Percentiles rank a stretch among this genome's conserved stretches.
Conservation (phyloP, 768 basidiomycete species). For the Galerina sulciceps region DNA sequence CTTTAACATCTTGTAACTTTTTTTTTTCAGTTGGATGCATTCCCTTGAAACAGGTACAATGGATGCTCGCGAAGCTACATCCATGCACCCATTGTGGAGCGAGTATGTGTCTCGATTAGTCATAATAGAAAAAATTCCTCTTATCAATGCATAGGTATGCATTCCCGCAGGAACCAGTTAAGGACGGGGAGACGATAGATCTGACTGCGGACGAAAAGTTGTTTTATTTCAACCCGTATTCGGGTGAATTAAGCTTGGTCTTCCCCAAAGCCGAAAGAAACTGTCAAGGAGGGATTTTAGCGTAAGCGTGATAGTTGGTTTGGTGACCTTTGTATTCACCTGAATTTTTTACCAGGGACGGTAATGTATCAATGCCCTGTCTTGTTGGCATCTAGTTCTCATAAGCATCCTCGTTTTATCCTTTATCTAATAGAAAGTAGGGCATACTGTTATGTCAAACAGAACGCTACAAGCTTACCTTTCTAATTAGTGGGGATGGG, state of each 20-base stretch:
- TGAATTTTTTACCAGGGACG: constrained; percentile 35
- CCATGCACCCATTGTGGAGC: constrained; percentile 95
- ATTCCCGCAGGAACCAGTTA: constrained; percentile 64
- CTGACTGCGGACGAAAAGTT: constrained; percentile 77
- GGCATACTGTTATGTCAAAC: constrained; percentile 14
- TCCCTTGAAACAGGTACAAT: constrained; percentile 78
- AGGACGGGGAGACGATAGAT: constrained; percentile 65
- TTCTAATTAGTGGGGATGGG: constrained; percentile 84
- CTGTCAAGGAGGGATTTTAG: constrained; percentile 87
- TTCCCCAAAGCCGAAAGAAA: constrained; percentile 83
- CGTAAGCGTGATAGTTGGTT: constrained; percentile 50
- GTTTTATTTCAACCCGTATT: constrained; percentile 92
- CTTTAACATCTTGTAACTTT: neutral
- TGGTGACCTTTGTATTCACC: neutral
- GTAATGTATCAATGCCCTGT: constrained; percentile 30
- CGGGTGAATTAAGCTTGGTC: constrained; percentile 83
- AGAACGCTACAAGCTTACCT: constrained; percentile 3
- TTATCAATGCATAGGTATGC: constrained; percentile 56
- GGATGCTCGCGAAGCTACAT: constrained; percentile 68
- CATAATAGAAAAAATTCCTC: constrained; percentile 7
- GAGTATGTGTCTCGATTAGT: constrained; percentile 55
- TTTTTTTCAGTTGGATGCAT: constrained; percentile 79
- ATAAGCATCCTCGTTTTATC: neutral
- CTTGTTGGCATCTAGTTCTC: constrained; percentile 6
- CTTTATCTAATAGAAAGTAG: constrained; percentile 49